Evolutionary conservation across 371 early-diverging fungal species (phyloP), one percentile per base, ranked within the genome.

Genomic region (Mortierella polycephala): DNA sequence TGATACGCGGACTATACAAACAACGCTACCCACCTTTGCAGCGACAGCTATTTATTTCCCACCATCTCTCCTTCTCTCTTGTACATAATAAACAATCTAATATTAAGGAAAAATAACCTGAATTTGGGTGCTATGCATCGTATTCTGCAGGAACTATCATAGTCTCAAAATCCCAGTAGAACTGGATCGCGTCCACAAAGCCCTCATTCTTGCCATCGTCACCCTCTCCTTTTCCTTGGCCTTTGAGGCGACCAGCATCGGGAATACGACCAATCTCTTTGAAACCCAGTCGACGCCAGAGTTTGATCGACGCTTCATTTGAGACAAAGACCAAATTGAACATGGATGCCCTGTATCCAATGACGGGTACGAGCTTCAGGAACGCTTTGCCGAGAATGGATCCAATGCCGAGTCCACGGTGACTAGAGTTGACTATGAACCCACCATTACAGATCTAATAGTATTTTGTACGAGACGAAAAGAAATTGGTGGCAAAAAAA

Each of bases 241-340:
- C 84, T 76, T 71, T 67, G 53, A 85, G 74, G 37, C 86, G 62
- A 46, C 89, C 91, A 56, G 89, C 91, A 44, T 88, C 83, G 12
- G 93, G 93, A 42, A 93, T 67, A 7, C 89, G 81, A 5, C 93
- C 94, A 57, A 90, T 85, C 69, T 88, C 85, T 53, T 84, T 57
- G 70, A 94, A 94, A 3, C 92, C 93, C 11, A 90, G 81, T n/a
- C 75, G 73, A 44, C 81, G 80, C 93, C 93, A 93, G 41, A 93
- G 84, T 16, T 81, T 69, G 58, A 92, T 85, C 2, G 91, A 90
- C 13, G 90, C 88, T 20, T 75, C 83, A 68, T 94, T 93, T 55
- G 84, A 89, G 4, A 72, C 88, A 84, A 93, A 94, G 16, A 94
- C 94, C 6, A 94, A 85, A 66, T 94, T 94, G 82, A 94, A 94